Evolutionary conservation across 2,329 filamentous ascomycete genomes (phyloP).

Genomic region (Fusarium fracticaudum): DNA sequence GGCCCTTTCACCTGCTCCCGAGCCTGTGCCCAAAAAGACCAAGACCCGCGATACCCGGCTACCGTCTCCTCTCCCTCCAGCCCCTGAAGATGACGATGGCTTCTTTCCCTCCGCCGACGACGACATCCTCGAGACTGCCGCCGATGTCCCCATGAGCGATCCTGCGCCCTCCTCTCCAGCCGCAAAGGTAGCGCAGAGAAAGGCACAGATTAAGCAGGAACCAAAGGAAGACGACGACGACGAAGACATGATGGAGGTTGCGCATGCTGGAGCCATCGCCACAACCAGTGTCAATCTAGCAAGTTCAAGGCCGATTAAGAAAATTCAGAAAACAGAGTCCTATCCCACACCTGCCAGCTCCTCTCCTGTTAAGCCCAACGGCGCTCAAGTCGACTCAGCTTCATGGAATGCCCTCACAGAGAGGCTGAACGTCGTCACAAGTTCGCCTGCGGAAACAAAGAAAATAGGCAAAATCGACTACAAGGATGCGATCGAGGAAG

Average conservation of each 20-base stretch:
- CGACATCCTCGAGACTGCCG: slow-evolving; percentile 54
- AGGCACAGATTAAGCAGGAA: slow-evolving; percentile 62
- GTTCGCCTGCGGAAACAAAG: slow-evolving; percentile 69
- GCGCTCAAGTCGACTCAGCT: slow-evolving; percentile 76
- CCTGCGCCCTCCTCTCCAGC: slow-evolving; percentile 87
- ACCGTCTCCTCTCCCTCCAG: slow-evolving; percentile 57
- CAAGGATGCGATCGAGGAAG: slow-evolving; percentile 88
- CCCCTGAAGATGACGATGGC: slow-evolving; percentile 59
- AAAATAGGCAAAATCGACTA: slow-evolving; percentile 83
- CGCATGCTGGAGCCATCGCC: slow-evolving; percentile 76
- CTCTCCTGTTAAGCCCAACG: slow-evolving; percentile 72
- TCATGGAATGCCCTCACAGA: slow-evolving; percentile 90
- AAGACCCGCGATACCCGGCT: slow-evolving; percentile 62
- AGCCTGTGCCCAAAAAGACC: slow-evolving; percentile 64
- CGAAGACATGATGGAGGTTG: slow-evolving; percentile 88
- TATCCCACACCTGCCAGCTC: slow-evolving; percentile 79
- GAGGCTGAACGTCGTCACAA: slow-evolving; percentile 86
- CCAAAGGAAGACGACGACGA: slow-evolving; percentile 75
- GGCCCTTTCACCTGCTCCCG: slow-evolving; percentile 78
- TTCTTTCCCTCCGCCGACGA: slow-evolving; percentile 70
- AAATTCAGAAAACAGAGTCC: slow-evolving; percentile 72
- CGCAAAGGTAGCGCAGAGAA: slow-evolving; percentile 79
- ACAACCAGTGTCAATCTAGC: slow-evolving; percentile 83
- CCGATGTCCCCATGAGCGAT: slow-evolving; percentile 82
- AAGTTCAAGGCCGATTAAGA: slow-evolving; percentile 77